phyloP scores from a whole-genome alignment of 1,139 yeast genomes.

The Suzukiozyma palmioleophila region DNA sequence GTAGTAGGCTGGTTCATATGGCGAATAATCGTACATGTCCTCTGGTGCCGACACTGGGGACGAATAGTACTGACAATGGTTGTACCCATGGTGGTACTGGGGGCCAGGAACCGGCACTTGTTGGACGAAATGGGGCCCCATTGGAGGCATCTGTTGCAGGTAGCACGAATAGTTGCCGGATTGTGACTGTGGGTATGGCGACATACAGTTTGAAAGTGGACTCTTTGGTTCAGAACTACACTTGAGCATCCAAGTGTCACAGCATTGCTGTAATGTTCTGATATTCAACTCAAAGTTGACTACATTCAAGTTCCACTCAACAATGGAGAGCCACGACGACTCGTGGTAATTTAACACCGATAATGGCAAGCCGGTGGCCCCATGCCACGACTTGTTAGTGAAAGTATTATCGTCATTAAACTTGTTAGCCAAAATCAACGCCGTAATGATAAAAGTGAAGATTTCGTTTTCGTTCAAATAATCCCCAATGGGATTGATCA shows the following conservation, averaged over 20 bases:
- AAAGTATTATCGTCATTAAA: conserved; percentile 96
- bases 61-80: conserved; percentile 1
- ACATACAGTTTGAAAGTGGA: conserved; percentile 1
- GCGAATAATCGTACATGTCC: conserved; percentile 1
- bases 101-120: neutral
- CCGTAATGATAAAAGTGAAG: conserved; percentile 61
- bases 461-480: conserved; percentile 37
- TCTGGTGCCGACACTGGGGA: conserved; percentile 1
- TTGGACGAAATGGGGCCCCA: neutral
- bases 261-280: conserved; percentile 42
- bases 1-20: neutral
- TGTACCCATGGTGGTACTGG: neutral
- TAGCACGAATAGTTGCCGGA: conserved; percentile 5
- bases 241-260: conserved; percentile 44
- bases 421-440: conserved; percentile 84
- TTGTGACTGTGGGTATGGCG: conserved; percentile 3
- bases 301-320: conserved; percentile 47
- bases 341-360: conserved; percentile 61
- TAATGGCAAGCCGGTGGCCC: conserved; percentile 80
- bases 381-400: conserved; percentile 92
- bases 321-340: conserved; percentile 62
- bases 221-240: conserved; percentile 13
- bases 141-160: conserved; percentile 3
- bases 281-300: conserved; percentile 39
- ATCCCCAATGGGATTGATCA: conserved; percentile 23